These are phyloP conservation scores for Cercospora beticola DNA, from an alignment of 2,329 filamentous ascomycete genomes.

Conservation along the genomic window DNA sequence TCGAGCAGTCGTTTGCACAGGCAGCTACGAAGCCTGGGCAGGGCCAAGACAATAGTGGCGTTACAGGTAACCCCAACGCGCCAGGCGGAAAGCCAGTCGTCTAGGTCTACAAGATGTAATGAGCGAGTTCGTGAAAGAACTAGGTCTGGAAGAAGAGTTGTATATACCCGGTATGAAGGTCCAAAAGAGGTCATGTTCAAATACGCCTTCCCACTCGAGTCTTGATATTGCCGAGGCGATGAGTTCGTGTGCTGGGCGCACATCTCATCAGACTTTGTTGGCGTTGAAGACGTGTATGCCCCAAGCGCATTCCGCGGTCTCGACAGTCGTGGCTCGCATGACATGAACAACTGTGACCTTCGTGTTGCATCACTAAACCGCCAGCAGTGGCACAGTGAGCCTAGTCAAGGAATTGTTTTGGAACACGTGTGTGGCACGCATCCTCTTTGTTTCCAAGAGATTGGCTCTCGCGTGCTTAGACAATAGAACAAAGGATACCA, in stretches of 20 bases:
- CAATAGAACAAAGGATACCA: neutral
- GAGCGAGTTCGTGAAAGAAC: neutral
- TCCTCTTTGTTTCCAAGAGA: neutral
- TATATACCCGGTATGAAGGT: conserved; percentile 1
- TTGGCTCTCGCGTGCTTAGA: neutral
- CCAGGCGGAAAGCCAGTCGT: conserved; percentile 25
- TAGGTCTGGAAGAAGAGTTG: neutral
- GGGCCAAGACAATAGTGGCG: conserved; percentile 28
- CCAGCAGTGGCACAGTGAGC: neutral
- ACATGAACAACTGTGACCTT: neutral
- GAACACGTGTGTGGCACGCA: neutral
- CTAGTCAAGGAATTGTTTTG: neutral
- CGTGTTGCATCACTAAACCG: neutral
- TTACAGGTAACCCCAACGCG: conserved; percentile 28
- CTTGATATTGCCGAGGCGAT: neutral
- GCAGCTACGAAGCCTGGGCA: conserved; percentile 46
- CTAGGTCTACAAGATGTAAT: conserved; percentile 16
- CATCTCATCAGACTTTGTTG: neutral
- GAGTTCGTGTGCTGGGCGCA: neutral
- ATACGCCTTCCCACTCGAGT: neutral
- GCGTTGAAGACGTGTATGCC: neutral
- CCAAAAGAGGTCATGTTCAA: neutral
- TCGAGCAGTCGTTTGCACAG: conserved; percentile 81
- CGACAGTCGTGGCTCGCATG: neutral
- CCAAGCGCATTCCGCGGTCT: neutral